phyloP scores from a whole-genome alignment of 805 yeast genomes.

The Kluyveromyces dobzhanskii region DNA sequence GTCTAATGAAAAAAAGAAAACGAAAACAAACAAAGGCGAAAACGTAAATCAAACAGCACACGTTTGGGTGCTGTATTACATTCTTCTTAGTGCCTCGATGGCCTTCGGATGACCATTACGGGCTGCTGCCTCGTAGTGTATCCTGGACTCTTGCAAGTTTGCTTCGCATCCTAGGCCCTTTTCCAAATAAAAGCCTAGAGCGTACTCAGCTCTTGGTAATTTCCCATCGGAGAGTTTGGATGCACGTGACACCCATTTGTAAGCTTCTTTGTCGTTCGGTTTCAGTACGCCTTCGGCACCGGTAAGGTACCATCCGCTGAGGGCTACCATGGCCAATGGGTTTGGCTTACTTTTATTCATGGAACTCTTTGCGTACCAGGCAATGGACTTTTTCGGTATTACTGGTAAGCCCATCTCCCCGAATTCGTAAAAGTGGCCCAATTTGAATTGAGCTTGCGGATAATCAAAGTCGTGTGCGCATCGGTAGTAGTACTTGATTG shows the following conservation, averaged over 20 bases:
- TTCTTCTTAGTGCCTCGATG: conserved; percentile 12
- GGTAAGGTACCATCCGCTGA: conserved; percentile 71
- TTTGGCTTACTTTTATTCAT: conserved; percentile 39
- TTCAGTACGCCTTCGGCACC: conserved; percentile 50
- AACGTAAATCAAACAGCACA: too few relatives aligned
- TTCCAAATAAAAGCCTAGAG: conserved; percentile 59
- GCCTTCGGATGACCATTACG: conserved; percentile 56
- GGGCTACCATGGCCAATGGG: conserved; percentile 59
- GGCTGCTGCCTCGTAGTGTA: conserved; percentile 53
- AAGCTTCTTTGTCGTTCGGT: conserved; percentile 57
- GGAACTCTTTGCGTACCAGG: conserved; percentile 70
- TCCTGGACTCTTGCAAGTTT: conserved; percentile 36
- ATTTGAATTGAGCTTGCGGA: conserved; percentile 57
- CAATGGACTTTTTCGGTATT: conserved; percentile 51
- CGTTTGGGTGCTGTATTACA: too few relatives aligned
- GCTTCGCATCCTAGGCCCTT: conserved; percentile 51
- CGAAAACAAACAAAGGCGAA: too few relatives aligned
- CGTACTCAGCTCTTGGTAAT: conserved; percentile 55
- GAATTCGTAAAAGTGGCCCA: conserved; percentile 67
- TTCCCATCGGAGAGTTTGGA: conserved; percentile 42
- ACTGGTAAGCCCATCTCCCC: conserved; percentile 48
- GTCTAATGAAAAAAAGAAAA: too few relatives aligned
- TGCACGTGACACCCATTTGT: conserved; percentile 57
- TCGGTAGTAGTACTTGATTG: conserved; percentile 45
- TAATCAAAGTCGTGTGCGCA: conserved; percentile 53